Conservation (phyloP, 148 eudicot species). For the Fallopia convolvulus region DNA sequence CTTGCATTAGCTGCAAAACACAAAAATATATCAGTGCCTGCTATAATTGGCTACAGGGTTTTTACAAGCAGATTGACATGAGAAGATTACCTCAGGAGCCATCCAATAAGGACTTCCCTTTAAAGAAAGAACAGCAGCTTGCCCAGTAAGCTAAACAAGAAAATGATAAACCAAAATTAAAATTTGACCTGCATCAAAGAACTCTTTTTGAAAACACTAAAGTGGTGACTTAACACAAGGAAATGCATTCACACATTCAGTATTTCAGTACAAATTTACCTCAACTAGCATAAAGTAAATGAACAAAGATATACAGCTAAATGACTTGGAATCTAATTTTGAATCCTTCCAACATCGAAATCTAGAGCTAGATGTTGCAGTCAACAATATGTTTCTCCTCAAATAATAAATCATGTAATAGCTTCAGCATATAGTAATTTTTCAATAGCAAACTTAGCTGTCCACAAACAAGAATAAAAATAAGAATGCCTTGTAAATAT, state of each 20-base stretch:
- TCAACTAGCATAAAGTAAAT: neutral
- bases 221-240: neutral
- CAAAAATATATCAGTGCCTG: conserved; percentile 16
- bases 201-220: neutral
- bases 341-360: neutral
- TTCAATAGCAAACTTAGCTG: neutral
- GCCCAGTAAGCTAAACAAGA: conserved; percentile 58
- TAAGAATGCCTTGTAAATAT: neutral
- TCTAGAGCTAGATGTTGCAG: neutral
- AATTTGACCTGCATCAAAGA: neutral
- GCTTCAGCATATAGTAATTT: neutral
- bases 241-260: neutral
- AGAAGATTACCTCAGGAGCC: conserved; percentile 84
- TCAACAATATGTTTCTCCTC: neutral
- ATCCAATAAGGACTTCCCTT: conserved; percentile 98
- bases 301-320: neutral
- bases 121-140: conserved; percentile 61
- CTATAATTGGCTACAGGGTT: neutral
- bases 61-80: neutral
- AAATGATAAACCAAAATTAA: conserved; percentile 9
- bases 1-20: conserved; percentile 70
- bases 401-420: neutral
- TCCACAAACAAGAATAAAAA: neutral
- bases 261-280: neutral
- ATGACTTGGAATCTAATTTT: neutral